Evolutionary conservation across 1,284 basidiomycete species (phyloP).

Genomic region (Vanrija pseudolonga): DNA sequence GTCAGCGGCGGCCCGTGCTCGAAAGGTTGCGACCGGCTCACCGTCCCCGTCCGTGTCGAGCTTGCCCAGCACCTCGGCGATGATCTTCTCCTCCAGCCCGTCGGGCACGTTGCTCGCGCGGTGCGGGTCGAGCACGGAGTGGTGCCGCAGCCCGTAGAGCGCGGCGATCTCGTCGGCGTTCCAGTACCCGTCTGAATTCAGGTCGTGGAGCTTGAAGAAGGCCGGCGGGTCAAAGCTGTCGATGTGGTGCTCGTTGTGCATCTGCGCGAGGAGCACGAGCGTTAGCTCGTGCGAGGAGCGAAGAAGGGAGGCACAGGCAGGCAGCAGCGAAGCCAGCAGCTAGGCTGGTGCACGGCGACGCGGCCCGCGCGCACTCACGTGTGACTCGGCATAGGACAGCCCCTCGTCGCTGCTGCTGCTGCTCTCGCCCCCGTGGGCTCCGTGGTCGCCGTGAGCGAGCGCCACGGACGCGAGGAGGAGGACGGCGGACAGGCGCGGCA

Average conservation of each 20-base stretch:
- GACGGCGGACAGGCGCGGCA: constrained; percentile 10
- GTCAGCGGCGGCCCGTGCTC: not conserved
- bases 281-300: not conserved
- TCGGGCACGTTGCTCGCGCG: constrained; percentile 63
- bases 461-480: constrained; percentile 20
- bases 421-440: constrained; percentile 33
- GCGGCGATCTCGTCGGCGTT: constrained; percentile 79
- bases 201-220: constrained; percentile 69
- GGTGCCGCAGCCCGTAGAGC: constrained; percentile 92
- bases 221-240: constrained; percentile 47
- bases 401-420: too few species aligned
- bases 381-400: constrained; percentile 53
- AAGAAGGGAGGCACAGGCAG: too few species aligned
- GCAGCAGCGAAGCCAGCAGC: not conserved
- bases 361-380: constrained; percentile 52
- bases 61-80: constrained; percentile 65
- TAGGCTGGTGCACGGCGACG: too few species aligned
- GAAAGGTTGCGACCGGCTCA: constrained; percentile 13
- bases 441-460: constrained; percentile 40
- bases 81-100: constrained; percentile 66
- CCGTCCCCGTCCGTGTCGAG: constrained; percentile 78
- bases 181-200: constrained; percentile 74
- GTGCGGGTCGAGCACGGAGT: constrained; percentile 80
- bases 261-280: constrained; percentile 21
- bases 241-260: constrained; percentile 50